phyloP scores from a whole-genome alignment of 2,329 filamentous ascomycete species.

The Paraphoma chrysanthemicola region DNA sequence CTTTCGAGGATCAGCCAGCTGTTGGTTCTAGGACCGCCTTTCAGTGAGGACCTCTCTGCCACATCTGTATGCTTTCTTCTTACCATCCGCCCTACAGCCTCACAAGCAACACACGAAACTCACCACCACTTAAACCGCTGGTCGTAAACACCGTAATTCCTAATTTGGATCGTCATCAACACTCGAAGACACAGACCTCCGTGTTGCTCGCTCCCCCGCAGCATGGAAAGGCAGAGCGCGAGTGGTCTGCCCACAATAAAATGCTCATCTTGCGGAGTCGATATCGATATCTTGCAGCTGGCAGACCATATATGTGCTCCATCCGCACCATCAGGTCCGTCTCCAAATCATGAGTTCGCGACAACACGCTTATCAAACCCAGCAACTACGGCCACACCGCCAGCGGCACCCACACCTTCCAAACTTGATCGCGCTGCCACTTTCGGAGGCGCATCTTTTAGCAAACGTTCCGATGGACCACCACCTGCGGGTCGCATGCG shows the following conservation, averaged over 20 bases:
- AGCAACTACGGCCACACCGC: conserved; percentile 17
- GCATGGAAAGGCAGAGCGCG: conserved; percentile 40
- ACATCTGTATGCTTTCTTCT: neutral
- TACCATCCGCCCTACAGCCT: conserved; percentile 13
- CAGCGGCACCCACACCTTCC: conserved; percentile 6
- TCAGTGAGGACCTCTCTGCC: conserved; percentile 15
- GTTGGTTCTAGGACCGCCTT: conserved; percentile 30
- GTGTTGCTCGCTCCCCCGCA: conserved; percentile 22
- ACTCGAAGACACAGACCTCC: conserved; percentile 1
- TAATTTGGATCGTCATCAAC: conserved; percentile 4
- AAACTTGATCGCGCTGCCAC: conserved; percentile 44
- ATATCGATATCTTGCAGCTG: conserved; percentile 86
- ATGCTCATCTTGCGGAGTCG: conserved; percentile 51
- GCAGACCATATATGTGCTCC: conserved; percentile 79
- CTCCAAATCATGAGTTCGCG: conserved; percentile 22
- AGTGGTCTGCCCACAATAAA: conserved; percentile 48
- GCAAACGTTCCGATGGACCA: conserved; percentile 30
- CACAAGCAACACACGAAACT: conserved; percentile 30
- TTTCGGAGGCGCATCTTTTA: conserved; percentile 36
- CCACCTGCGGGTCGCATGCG: conserved; percentile 54
- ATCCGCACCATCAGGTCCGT: conserved; percentile 51
- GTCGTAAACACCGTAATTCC: conserved; percentile 14
- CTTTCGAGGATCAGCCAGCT: conserved; percentile 36
- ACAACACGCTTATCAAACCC: conserved; percentile 16
- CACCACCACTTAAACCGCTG: conserved; percentile 16